phyloP scores from a whole-genome alignment of 768 basidiomycete species.

The Sporobolomyces phaffii region DNA sequence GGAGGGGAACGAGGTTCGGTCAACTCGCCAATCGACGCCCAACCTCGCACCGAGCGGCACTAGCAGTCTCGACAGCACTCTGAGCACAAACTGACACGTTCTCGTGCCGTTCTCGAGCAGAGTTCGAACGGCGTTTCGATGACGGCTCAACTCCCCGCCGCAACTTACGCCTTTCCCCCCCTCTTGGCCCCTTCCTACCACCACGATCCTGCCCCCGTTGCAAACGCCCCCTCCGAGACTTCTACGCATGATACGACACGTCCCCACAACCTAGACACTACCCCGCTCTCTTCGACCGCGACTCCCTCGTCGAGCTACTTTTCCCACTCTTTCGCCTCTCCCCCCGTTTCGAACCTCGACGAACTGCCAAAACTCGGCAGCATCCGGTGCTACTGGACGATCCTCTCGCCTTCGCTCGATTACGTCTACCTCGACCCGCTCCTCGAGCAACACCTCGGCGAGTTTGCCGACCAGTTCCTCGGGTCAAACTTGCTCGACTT shows the following conservation, averaged over 20 bases:
- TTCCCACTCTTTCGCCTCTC: neutral
- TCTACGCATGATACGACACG: neutral
- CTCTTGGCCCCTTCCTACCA: neutral
- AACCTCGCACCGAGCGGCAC: too few species aligned
- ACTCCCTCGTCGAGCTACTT: slow-evolving; percentile 10
- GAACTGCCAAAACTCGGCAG: slow-evolving; percentile 23
- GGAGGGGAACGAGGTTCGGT: too few species aligned
- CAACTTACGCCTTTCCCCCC: neutral
- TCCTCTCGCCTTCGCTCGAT: slow-evolving; percentile 38
- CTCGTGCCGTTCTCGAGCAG: neutral
- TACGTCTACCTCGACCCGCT: slow-evolving; percentile 41
- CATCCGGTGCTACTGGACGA: slow-evolving; percentile 42
- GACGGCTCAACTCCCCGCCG: slow-evolving; percentile 4
- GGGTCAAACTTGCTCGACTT: slow-evolving; percentile 39
- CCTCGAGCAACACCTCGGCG: slow-evolving; percentile 33
- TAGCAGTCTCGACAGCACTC: too few species aligned
- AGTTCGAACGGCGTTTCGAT: neutral
- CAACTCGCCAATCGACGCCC: too few species aligned
- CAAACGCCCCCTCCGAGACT: neutral
- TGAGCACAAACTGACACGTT: too few species aligned
- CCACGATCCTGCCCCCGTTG: neutral
- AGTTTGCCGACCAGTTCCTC: slow-evolving; percentile 13
- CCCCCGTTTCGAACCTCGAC: neutral
- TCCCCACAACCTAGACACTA: neutral
- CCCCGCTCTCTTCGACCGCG: slow-evolving; percentile 1